Percentiles rank a stretch among this genome's conserved stretches.
Conservation (phyloP, 345 rosid genomes). For the Conringia planisiliqua region DNA sequence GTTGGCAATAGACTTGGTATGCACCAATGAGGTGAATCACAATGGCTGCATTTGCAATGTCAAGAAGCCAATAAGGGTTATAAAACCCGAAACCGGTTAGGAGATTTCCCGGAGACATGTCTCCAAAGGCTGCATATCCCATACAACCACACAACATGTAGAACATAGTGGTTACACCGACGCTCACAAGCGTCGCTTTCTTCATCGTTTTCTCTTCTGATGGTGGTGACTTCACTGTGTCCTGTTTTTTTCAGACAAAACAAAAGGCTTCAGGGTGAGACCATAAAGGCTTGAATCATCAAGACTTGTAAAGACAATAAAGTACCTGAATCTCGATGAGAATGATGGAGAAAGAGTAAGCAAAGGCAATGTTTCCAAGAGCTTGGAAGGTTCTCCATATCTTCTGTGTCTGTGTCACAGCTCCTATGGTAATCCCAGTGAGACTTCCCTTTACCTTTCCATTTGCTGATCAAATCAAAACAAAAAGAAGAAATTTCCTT, state of each 20-base stretch:
- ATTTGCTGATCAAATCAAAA: constrained; percentile 18
- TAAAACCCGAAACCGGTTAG: constrained; percentile 85
- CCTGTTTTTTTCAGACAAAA: constrained; percentile 13
- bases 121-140: constrained; percentile 95
- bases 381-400: constrained; percentile 53
- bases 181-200: constrained; percentile 65
- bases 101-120: constrained; percentile 72
- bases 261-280: not conserved
- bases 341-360: constrained; percentile 42
- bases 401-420: constrained; percentile 39
- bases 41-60: constrained; percentile 84
- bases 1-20: constrained; percentile 93
- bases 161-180: constrained; percentile 67
- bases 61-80: constrained; percentile 88
- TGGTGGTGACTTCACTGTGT: constrained; percentile 56
- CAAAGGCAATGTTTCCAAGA: constrained; percentile 50
- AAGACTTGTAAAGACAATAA: not conserved
- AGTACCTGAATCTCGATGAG: constrained; percentile 44
- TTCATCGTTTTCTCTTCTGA: constrained; percentile 87
- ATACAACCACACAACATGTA: constrained; percentile 88
- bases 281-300: not conserved
- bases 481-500: not conserved
- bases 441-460: constrained; percentile 39
- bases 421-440: constrained; percentile 39
- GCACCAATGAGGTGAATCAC: constrained; percentile 84